Base-by-base conservation (phyloP, 805 yeast species). In the Teunomyces cretensis region DNA sequence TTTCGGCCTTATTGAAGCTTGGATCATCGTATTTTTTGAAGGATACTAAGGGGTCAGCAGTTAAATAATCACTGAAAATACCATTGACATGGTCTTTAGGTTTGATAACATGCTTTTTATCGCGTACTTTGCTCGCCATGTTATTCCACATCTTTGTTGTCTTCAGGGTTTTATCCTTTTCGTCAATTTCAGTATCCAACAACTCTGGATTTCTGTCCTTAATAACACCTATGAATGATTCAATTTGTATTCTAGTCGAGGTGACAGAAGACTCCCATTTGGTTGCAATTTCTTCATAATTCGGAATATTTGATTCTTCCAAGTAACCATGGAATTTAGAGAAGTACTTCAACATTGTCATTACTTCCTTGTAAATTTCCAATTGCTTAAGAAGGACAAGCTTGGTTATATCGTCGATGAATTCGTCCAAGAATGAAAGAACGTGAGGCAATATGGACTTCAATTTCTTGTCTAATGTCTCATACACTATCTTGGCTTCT, bases 341-440 rank as follows among this genome's bases (percentile, higher is more conserved):
- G 45, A 55, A 67, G 43, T 60, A 51, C 13, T 48, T 41, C 30
- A 65, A 36, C 5, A 52, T 51, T 8, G 51, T 42, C 41, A 60
- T 43, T 19, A 77, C 53, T 17, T 60, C 54, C 22, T 61, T 51
- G 44, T 57, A 62, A 2, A 71, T 60, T 13, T 69, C 73, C 16
- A 56, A 30, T 39, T 77, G 72, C 30, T 70, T 65, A 49, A 62
- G 68, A 32, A 75, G 55, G 1, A 70, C 43, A 49, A 70, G 64
- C 39, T 68, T 59, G 1, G 76, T 60, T 11, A 79, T 46, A 42
- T 65, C 63, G 38, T 69, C 75, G 9, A 78, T 57, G 47, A 78
- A 78, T 51, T 79, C 84, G 30, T 79, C 78, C 37, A 78, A 52
- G 13, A 71, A 65, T 2, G 65, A 60, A 39, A 76, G 55, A 3